phyloP scores from a whole-genome alignment of 192 early-diverging fungal genomes.

The Kickxella alabastrina region DNA sequence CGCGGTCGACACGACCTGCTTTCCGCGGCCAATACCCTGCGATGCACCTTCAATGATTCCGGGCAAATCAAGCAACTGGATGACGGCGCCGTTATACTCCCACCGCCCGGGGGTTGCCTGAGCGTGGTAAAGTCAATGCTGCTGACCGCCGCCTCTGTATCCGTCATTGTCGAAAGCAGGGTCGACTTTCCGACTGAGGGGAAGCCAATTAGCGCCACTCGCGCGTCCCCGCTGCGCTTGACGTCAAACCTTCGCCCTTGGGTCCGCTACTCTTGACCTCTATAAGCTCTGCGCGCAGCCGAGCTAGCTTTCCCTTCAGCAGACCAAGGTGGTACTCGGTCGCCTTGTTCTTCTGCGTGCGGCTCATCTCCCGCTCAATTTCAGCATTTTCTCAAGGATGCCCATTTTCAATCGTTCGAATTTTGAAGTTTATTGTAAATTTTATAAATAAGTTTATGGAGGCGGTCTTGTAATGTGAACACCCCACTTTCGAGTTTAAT shows the following conservation, averaged over 20 bases:
- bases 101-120: slow-evolving; percentile 95
- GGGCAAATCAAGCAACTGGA: slow-evolving; percentile 97
- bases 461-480: too few relatives aligned
- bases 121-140: slow-evolving; percentile 96
- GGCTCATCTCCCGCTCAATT: slow-evolving; percentile 83
- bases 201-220: slow-evolving; percentile 93
- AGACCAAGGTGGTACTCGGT: slow-evolving; percentile 98
- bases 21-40: slow-evolving; percentile 95
- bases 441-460: too few relatives aligned
- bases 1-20: slow-evolving; percentile 96
- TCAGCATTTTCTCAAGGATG: slow-evolving; percentile 83
- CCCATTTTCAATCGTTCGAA: slow-evolving; percentile 58
- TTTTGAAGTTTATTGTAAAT: too few relatives aligned
- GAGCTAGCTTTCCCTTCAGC: slow-evolving; percentile 94
- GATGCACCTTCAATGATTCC: slow-evolving; percentile 98
- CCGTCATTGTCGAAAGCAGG: slow-evolving; percentile 83
- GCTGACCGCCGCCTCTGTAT: slow-evolving; percentile 84
- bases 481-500: too few relatives aligned
- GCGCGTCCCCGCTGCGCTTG: slow-evolving; percentile 93
- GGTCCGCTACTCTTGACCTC: slow-evolving; percentile 64
- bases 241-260: slow-evolving; percentile 96
- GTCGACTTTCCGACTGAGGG: slow-evolving; percentile 99
- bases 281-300: slow-evolving; percentile 71
- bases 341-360: slow-evolving; percentile 99
- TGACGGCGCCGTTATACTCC: slow-evolving; percentile 90